Conservation (phyloP, 2,329 filamentous ascomycete species). For the Fusarium veterinarium region DNA sequence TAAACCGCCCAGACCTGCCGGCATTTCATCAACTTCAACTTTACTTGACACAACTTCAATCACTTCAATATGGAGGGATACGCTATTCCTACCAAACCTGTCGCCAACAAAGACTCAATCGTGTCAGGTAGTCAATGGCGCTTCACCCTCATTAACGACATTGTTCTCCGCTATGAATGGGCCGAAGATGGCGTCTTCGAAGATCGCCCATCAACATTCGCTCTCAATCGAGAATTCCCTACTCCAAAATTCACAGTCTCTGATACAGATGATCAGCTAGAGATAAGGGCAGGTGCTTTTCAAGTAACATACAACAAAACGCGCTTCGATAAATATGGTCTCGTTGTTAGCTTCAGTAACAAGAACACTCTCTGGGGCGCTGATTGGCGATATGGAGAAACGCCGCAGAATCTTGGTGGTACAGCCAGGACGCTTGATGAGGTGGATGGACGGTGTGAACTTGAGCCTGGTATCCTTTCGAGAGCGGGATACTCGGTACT, state of each 20-base stretch:
- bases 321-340: slow-evolving; percentile 62
- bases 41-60: neutral
- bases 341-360: slow-evolving; percentile 58
- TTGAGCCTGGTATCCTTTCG: slow-evolving; percentile 64
- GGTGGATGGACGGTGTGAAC: slow-evolving; percentile 60
- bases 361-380: slow-evolving; percentile 55
- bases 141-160: slow-evolving; percentile 68
- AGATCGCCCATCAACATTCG: slow-evolving; percentile 71
- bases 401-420: slow-evolving; percentile 54
- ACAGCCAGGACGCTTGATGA: slow-evolving; percentile 67
- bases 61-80: slow-evolving; percentile 37
- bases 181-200: slow-evolving; percentile 69
- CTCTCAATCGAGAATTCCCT: slow-evolving; percentile 62
- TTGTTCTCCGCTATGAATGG: slow-evolving; percentile 71
- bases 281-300: slow-evolving; percentile 67
- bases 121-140: slow-evolving; percentile 58
- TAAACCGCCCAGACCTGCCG: neutral
- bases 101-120: slow-evolving; percentile 29
- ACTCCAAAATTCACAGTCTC: slow-evolving; percentile 59
- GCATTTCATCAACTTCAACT: neutral
- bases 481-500: slow-evolving; percentile 62
- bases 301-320: slow-evolving; percentile 70
- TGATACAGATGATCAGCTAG: slow-evolving; percentile 58
- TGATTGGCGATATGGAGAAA: slow-evolving; percentile 60
- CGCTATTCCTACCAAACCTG: slow-evolving; percentile 29